phyloP scores from a whole-genome alignment of 805 yeast species.

The Saturnispora zaruensis region DNA sequence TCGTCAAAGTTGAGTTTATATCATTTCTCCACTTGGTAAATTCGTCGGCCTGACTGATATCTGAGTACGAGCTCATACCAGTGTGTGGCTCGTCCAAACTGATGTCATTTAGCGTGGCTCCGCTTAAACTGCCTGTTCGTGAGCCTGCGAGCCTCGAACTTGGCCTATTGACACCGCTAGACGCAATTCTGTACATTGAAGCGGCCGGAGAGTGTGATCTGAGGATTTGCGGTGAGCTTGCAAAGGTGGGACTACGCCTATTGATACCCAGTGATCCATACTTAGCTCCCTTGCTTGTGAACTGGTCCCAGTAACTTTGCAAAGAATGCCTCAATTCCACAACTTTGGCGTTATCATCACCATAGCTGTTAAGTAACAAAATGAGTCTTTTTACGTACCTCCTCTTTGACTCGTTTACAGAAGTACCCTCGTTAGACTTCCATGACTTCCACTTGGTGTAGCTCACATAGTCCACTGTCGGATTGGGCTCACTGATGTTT shows the following conservation, averaged over 20 bases:
- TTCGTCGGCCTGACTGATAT: slow-evolving; percentile 21
- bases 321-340: slow-evolving; percentile 41
- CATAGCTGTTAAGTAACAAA: slow-evolving; percentile 59
- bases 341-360: slow-evolving; percentile 54
- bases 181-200: slow-evolving; percentile 27
- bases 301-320: slow-evolving; percentile 66
- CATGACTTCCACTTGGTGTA: slow-evolving; percentile 81
- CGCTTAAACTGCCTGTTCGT: slow-evolving; percentile 11
- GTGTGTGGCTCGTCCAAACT: background rate
- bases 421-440: slow-evolving; percentile 63
- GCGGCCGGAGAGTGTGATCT: slow-evolving; percentile 29
- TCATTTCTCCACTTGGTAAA: slow-evolving; percentile 47
- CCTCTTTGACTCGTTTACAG: slow-evolving; percentile 65
- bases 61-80: background rate
- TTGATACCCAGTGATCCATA: slow-evolving; percentile 1
- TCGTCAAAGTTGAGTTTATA: slow-evolving; percentile 38
- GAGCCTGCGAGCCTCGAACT: slow-evolving; percentile 20
- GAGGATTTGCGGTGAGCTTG: background rate
- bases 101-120: background rate
- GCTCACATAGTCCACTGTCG: slow-evolving; percentile 45
- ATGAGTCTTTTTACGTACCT: slow-evolving; percentile 59
- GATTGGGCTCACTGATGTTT: slow-evolving; percentile 57
- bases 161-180: slow-evolving; percentile 24
- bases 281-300: background rate
- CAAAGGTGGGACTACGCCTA: background rate